Base-by-base conservation (phyloP, 768 basidiomycete species). In the Paxillus ammoniavirescens region DNA sequence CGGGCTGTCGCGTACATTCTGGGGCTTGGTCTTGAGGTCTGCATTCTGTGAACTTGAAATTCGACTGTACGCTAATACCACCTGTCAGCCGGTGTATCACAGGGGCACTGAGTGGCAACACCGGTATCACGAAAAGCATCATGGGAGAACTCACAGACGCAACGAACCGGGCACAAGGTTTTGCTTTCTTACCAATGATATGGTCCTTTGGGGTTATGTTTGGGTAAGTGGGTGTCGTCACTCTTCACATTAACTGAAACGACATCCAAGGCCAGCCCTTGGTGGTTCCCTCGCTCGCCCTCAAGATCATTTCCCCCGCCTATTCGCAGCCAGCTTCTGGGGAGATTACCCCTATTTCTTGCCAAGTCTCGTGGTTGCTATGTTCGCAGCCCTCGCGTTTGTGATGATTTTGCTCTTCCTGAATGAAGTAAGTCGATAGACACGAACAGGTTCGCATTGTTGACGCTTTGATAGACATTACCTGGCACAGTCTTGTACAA, bases 1-100 rank as follows among this genome's bases (percentile, higher is more conserved):
- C 58, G 88, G 88, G 13, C 70, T 89, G 26, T 88, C 86, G 3
- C 80, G 66, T 33, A 84, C 85, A 1, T 88, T 85, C 60, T 80
- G 77, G 79, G 81, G 82, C 3, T 74, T 84, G 1, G 79, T 82
- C 7, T 18, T 76, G 17, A 76, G 77, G 75, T 70, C 41, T 33
- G 33, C 6, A 30, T 30, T 8, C 2, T 5, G 28, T 2, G 28
- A 6, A 5, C 28, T 30, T 30, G 28, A 3, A 2, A 30, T 30
- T 30, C 28, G 6, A 30, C 28, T 4, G 8, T 1, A 30, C 28
- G 28, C 4, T 30, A 8, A 30, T 5, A 30, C 28, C 28, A 4
- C 21, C 2, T 8, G 14, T 13, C 44, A 57, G 61, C 8, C 84
- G 86, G 13, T 86, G 83, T 58, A 61, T 86, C 4, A 80, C 78